Evolutionary conservation across 148 eudicot species (phyloP).

Genomic region (Suaeda aralocaspica): DNA sequence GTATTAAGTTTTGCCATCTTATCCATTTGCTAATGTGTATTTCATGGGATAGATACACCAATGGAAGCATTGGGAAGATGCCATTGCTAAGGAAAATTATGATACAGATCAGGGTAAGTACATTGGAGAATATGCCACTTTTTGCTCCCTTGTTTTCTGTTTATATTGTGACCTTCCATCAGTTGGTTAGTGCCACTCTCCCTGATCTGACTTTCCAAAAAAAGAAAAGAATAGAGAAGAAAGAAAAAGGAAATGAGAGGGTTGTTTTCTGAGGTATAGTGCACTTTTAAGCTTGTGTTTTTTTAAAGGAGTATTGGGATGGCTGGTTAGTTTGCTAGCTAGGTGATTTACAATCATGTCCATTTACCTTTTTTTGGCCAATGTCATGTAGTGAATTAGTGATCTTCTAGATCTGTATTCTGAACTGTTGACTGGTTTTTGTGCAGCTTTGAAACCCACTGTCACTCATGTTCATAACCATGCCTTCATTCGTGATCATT

Average conservation of each 20-base stretch:
- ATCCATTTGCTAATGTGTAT: slow-evolving; percentile 6
- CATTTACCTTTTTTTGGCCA: too few relatives aligned
- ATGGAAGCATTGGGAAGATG: slow-evolving; percentile 88
- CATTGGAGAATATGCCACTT: background rate
- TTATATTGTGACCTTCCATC: background rate
- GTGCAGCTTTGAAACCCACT: slow-evolving; percentile 48
- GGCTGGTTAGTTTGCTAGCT: background rate
- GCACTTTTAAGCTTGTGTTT: background rate
- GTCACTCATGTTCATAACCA: slow-evolving; percentile 71
- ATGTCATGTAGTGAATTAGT: background rate
- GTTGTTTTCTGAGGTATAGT: background rate
- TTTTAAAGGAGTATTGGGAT: background rate
- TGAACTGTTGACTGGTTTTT: background rate
- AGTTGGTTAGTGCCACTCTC: too few relatives aligned
- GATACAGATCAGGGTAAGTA: slow-evolving; percentile 47
- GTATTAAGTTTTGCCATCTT: background rate
- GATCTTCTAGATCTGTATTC: background rate
- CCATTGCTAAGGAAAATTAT: slow-evolving; percentile 50
- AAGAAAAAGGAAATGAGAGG: background rate
- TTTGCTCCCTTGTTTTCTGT: background rate
- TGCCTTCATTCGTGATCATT: slow-evolving; percentile 64
- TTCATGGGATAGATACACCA: slow-evolving; percentile 53
- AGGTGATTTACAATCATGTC: background rate
- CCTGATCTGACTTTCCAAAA: background rate
- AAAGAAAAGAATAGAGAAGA: too few relatives aligned